These are phyloP conservation scores for Andrographis paniculata DNA, from an alignment of 305 asterid genomes.

Conservation along the genomic window DNA sequence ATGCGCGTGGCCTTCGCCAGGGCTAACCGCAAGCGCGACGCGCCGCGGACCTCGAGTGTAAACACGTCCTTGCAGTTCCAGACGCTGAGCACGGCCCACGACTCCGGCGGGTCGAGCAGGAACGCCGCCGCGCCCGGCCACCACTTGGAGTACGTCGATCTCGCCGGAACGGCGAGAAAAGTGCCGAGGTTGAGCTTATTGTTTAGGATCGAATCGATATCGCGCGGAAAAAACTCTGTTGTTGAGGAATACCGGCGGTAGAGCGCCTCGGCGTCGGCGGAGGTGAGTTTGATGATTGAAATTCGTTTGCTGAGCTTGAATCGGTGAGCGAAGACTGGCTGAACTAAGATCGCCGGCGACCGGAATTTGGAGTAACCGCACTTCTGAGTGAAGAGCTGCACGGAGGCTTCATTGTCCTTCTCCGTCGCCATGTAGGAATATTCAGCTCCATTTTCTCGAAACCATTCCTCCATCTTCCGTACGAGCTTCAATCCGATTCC, in stretches of 20 bases:
- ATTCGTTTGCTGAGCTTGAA: constrained; percentile 25
- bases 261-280: constrained; percentile 52
- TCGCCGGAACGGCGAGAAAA: constrained; percentile 46
- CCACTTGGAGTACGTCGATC: constrained; percentile 21
- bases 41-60: constrained; percentile 80
- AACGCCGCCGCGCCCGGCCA: constrained; percentile 50
- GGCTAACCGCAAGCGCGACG: constrained; percentile 45
- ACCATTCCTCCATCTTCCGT: constrained; percentile 57
- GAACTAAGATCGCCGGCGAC: constrained; percentile 64
- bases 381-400: constrained; percentile 61
- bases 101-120: constrained; percentile 49
- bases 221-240: constrained; percentile 78
- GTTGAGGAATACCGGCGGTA: constrained; percentile 63
- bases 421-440: constrained; percentile 90
- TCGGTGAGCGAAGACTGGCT: constrained; percentile 81
- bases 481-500: constrained; percentile 79
- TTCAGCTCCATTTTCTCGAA: constrained; percentile 67
- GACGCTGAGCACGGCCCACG: constrained; percentile 84
- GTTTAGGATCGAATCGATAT: constrained; percentile 56
- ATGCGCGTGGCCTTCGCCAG: constrained; percentile 49
- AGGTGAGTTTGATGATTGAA: constrained; percentile 35
- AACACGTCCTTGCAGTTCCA: constrained; percentile 88
- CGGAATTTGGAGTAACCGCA: constrained; percentile 83
- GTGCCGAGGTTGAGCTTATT: constrained; percentile 67
- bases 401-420: constrained; percentile 71